Conservation (phyloP, 2,329 filamentous ascomycete genomes). For the Calonectria pauciramosa region DNA sequence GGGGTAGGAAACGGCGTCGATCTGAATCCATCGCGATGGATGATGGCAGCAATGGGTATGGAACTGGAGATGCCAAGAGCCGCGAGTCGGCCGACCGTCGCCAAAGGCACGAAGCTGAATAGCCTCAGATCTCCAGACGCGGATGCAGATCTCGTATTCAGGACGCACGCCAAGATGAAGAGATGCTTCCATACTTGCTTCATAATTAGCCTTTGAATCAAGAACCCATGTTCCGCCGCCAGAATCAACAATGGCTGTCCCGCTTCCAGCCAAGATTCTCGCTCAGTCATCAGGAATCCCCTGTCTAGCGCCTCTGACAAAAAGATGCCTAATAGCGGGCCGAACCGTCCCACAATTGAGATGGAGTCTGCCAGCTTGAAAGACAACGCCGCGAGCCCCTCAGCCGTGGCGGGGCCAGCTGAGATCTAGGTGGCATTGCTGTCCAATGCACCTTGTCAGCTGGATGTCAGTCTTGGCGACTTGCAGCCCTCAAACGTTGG, state of each 20-base stretch:
- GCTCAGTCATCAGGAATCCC: background rate
- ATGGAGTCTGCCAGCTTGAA: background rate
- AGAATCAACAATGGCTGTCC: background rate
- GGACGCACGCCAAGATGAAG: background rate
- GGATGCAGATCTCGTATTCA: background rate
- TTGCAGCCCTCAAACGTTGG: background rate
- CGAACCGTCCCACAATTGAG: background rate
- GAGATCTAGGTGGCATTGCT: background rate
- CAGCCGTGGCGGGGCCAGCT: background rate
- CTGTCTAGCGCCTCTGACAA: background rate
- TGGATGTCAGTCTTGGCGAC: background rate
- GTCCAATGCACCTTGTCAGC: background rate
- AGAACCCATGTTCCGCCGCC: background rate
- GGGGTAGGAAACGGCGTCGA: background rate
- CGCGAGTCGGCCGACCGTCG: background rate
- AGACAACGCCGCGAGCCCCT: no score
- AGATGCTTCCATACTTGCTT: background rate
- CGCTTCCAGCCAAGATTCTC: background rate
- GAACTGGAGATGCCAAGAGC: background rate
- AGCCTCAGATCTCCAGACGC: background rate
- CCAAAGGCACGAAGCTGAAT: background rate
- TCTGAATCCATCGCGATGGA: background rate
- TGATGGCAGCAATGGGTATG: background rate
- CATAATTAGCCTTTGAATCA: background rate
- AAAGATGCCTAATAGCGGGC: background rate